Base-by-base conservation (phyloP, 2,329 filamentous ascomycete species). In the Paraphoma chrysanthemicola region DNA sequence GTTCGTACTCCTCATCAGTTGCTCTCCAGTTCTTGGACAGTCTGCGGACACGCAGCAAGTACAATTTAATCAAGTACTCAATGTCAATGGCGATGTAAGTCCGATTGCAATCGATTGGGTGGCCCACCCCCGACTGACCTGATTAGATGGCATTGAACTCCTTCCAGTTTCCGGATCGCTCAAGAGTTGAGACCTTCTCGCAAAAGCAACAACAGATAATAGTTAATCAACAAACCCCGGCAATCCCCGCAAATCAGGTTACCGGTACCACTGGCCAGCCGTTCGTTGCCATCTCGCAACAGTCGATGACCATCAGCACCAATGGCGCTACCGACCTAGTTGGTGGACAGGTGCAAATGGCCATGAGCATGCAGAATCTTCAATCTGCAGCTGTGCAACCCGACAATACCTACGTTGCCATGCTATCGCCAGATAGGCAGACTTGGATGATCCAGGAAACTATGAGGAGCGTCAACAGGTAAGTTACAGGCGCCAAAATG, bases 1-100 rank as follows among this genome's bases (percentile, higher is more conserved):
- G 49, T 51, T 73, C 17, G 43, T 74, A 38, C 56, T 72, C 48
- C 49, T 73, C 50, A 64, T 73, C 62, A 69, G 69, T 63, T 66
- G 58, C 56, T 56, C 59, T 38, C 52, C 64, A 16, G 70, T 62
- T 31, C 57, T 70, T 8, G 73, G 66, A 28, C 67, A 73, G 57
- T 53, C 51, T 2, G 14, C 16, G 36, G 38, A 48, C 16, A 63
- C 62, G n/a, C 68, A 72, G 55, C 60, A 66, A 48, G 71, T 62
- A 16, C 69, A 76, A 30, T 77, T 70, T 57, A 77, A 77, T 60
- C 73, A 77, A 67, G 74, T 77, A 56, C 69, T 77, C 67, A 77
- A 76, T 68, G 33, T 77, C 47, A 75, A 76, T 64, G 74, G 73
- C 56, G 74, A 77, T 53, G 74, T 75, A 68, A 66, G 72, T 7